Percentiles rank a stretch among this genome's conserved stretches.
phyloP scores from a whole-genome alignment of 805 yeast species.

The Wickerhamomyces ciferrii region DNA sequence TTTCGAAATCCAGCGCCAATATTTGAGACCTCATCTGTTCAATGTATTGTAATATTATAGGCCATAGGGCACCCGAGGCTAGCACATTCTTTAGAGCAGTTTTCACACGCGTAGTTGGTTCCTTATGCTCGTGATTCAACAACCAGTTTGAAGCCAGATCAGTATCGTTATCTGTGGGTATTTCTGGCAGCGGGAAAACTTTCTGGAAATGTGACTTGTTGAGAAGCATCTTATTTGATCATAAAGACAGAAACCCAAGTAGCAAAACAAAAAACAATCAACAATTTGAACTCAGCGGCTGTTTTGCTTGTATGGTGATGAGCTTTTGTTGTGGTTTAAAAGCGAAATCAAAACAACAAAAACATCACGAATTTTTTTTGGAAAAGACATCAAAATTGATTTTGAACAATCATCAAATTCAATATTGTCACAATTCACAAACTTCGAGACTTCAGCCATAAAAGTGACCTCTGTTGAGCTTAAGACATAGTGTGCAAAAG shows the following conservation, averaged over 20 bases:
- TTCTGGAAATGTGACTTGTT: not conserved
- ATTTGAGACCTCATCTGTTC: conserved; percentile 14
- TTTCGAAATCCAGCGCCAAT: not conserved
- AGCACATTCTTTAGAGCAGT: conserved; percentile 14
- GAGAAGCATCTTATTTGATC: not conserved
- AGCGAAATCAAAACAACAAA: not conserved
- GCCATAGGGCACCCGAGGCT: not conserved
- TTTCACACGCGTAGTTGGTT: conserved; percentile 17
- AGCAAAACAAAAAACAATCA: too few relatives aligned
- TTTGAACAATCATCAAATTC: too few relatives aligned
- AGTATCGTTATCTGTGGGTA: conserved; percentile 14
- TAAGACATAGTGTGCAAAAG: too few relatives aligned
- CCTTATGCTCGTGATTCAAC: conserved; percentile 14
- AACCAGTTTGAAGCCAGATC: conserved; percentile 19
- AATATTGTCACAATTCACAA: not conserved
- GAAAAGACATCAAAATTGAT: not conserved
- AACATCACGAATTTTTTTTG: not conserved
- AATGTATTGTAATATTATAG: conserved; percentile 10
- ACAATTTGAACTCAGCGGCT: not conserved
- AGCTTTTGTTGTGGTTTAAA: not conserved
- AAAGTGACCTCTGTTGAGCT: too few relatives aligned
- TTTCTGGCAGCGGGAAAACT: conserved; percentile 16
- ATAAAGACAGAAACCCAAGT: too few relatives aligned
- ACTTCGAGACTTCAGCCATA: too few relatives aligned
- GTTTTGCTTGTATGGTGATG: not conserved